Percentiles rank a stretch among this genome's conserved stretches.
phyloP scores from a whole-genome alignment of 1,139 yeast genomes.

The Pichia sp. region DNA sequence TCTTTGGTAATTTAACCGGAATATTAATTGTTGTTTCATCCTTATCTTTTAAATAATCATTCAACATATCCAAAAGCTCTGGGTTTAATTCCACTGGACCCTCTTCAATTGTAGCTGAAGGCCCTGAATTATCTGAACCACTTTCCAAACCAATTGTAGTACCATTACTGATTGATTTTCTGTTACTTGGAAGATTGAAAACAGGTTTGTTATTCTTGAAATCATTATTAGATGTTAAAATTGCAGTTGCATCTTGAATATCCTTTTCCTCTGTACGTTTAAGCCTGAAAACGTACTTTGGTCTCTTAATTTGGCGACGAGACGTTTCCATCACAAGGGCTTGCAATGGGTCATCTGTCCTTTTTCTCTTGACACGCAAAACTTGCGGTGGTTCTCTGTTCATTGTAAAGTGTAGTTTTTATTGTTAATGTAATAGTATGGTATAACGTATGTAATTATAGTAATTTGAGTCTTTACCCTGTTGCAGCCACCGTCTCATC shows the following conservation, averaged over 20 bases:
- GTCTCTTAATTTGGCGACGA: slow-evolving; percentile 26
- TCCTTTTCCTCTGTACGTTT: slow-evolving; percentile 54
- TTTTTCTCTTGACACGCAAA: slow-evolving; percentile 75
- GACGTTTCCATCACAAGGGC: slow-evolving; percentile 43
- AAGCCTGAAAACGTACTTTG: slow-evolving; percentile 46
- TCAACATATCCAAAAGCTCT: slow-evolving; percentile 64
- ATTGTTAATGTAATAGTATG: not conserved
- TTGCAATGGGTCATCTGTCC: slow-evolving; percentile 81
- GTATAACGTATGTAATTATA: not conserved
- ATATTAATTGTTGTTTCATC: slow-evolving; percentile 19
- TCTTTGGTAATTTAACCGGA: slow-evolving; percentile 21
- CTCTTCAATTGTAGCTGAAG: not conserved
- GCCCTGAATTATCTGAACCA: not conserved
- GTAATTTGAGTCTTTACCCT: too few relatives aligned
- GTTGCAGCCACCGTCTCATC: not conserved
- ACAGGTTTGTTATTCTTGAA: slow-evolving; percentile 11
- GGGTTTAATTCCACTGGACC: slow-evolving; percentile 28
- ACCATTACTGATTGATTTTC: not conserved
- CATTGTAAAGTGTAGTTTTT: not conserved
- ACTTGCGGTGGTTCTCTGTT: slow-evolving; percentile 40
- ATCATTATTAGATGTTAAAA: slow-evolving; percentile 15
- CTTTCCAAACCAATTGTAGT: not conserved
- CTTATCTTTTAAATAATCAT: slow-evolving; percentile 41
- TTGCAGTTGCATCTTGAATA: slow-evolving; percentile 16
- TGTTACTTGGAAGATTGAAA: slow-evolving; percentile 10